Percentiles rank a stretch among this genome's conserved stretches.
These are phyloP conservation scores for Heliamphora exappendiculata DNA, from an alignment of 148 eudicot species.

Conservation along the genomic window DNA sequence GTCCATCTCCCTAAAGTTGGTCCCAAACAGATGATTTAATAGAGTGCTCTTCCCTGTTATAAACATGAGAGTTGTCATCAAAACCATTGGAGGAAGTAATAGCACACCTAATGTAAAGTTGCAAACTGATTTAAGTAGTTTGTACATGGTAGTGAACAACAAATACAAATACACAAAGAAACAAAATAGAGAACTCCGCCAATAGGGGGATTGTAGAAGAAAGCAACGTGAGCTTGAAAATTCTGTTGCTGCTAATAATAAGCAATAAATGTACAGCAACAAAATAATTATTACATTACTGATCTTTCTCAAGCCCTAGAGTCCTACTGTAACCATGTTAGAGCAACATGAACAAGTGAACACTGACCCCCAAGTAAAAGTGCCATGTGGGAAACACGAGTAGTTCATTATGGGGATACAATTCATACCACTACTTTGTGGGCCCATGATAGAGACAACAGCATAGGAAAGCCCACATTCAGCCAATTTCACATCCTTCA, in stretches of 20 bases:
- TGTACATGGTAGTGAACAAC: background rate
- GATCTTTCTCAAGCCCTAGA: background rate
- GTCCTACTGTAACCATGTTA: background rate
- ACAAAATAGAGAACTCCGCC: too few relatives aligned
- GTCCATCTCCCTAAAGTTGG: constrained; percentile 98
- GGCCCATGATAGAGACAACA: constrained; percentile 96
- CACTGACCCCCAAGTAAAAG: background rate
- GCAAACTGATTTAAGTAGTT: background rate
- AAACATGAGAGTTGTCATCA: constrained; percentile 10
- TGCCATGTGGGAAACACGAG: background rate
- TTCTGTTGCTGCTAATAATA: background rate
- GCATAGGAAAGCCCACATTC: constrained; percentile 98
- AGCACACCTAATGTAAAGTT: background rate
- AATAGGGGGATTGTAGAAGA: too few relatives aligned
- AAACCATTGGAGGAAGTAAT: background rate
- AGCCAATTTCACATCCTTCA: constrained; percentile 72
- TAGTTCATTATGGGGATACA: background rate
- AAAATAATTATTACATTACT: background rate
- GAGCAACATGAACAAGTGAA: background rate
- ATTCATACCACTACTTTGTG: constrained; percentile 91
- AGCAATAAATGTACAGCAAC: background rate
- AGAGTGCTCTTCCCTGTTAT: constrained; percentile 89
- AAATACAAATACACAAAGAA: background rate
- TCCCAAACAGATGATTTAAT: constrained; percentile 66
- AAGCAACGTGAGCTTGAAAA: background rate